A percentile compares a stretch with the other conserved stretches of the same genome.
These are phyloP conservation scores for Bretschneidera sinensis DNA, from an alignment of 345 rosid species.

Conservation along the genomic window DNA sequence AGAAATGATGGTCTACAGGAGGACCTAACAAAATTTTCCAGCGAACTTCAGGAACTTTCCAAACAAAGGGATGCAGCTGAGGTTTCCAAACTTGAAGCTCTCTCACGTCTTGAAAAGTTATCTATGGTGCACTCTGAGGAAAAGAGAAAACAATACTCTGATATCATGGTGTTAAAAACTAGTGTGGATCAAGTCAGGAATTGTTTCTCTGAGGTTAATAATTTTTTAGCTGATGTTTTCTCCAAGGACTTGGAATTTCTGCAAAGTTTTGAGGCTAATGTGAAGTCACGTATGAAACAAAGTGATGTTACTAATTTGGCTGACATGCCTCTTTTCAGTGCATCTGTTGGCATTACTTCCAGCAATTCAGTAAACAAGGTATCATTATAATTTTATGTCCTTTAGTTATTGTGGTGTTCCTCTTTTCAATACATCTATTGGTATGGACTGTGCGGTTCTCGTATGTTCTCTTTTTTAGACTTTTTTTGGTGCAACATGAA, in stretches of 20 bases:
- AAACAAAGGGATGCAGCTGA: constrained; percentile 50
- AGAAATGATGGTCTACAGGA: constrained; percentile 87
- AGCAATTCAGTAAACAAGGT: constrained; percentile 42
- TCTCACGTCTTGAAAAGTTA: constrained; percentile 44
- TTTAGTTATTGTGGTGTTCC: not conserved
- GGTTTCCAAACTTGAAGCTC: constrained; percentile 59
- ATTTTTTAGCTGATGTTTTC: constrained; percentile 41
- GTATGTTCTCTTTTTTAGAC: not conserved
- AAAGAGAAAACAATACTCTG: constrained; percentile 44
- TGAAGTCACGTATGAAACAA: constrained; percentile 44
- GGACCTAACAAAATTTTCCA: constrained; percentile 46
- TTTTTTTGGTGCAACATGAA: not conserved
- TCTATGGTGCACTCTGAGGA: constrained; percentile 43
- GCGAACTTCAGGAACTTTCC: constrained; percentile 46
- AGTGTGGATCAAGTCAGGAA: constrained; percentile 43
- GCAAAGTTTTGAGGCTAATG: constrained; percentile 47
- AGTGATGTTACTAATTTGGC: constrained; percentile 25
- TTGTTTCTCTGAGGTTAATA: constrained; percentile 37
- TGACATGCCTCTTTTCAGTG: constrained; percentile 31
- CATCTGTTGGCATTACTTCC: constrained; percentile 18
- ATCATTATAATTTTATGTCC: constrained; percentile 7
- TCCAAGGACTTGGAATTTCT: constrained; percentile 56
- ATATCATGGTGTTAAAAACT: constrained; percentile 39
- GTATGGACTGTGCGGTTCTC: not conserved
- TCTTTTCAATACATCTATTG: not conserved